phyloP scores from a whole-genome alignment of 768 basidiomycete species.

The Auricularia sp. region DNA sequence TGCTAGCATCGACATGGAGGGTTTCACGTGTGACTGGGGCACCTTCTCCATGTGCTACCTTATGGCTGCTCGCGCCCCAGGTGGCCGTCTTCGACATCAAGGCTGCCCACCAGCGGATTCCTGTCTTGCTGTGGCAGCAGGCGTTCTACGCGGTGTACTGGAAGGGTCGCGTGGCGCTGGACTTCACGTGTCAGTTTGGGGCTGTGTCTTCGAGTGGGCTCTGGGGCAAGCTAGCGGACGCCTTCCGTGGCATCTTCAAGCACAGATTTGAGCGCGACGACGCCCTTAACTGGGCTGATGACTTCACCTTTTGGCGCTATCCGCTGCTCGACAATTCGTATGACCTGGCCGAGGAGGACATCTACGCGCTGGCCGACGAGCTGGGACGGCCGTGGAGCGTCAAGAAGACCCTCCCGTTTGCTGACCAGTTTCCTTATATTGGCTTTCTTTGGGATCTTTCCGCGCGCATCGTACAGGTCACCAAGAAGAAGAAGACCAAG shows the following conservation, averaged over 20 bases:
- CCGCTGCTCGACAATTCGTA: background rate
- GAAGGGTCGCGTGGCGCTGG: constrained; percentile 6
- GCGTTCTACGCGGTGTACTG: constrained; percentile 17
- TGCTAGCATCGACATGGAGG: constrained; percentile 18
- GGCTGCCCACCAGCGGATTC: constrained; percentile 20
- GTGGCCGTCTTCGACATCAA: constrained; percentile 27
- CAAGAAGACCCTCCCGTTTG: constrained; percentile 22
- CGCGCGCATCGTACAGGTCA: background rate
- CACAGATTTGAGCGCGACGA: constrained; percentile 8
- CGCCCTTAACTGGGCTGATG: constrained; percentile 30
- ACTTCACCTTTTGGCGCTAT: constrained; percentile 22
- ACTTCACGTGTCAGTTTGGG: constrained; percentile 18
- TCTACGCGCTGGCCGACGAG: constrained; percentile 4
- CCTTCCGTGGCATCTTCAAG: constrained; percentile 21
- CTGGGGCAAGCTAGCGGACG: constrained; percentile 25
- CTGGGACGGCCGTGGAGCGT: constrained; percentile 30
- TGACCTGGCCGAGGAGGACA: background rate
- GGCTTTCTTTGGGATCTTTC: background rate
- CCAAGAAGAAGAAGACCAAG: background rate
- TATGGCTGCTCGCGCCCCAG: constrained; percentile 23
- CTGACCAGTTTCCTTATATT: constrained; percentile 6
- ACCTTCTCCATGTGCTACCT: constrained; percentile 23
- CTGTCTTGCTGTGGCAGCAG: constrained; percentile 21
- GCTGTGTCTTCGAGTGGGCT: constrained; percentile 20
- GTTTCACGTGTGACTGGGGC: constrained; percentile 30